Conservation (phyloP, 1,284 basidiomycete genomes). For the Leccinum pallidistipes region DNA sequence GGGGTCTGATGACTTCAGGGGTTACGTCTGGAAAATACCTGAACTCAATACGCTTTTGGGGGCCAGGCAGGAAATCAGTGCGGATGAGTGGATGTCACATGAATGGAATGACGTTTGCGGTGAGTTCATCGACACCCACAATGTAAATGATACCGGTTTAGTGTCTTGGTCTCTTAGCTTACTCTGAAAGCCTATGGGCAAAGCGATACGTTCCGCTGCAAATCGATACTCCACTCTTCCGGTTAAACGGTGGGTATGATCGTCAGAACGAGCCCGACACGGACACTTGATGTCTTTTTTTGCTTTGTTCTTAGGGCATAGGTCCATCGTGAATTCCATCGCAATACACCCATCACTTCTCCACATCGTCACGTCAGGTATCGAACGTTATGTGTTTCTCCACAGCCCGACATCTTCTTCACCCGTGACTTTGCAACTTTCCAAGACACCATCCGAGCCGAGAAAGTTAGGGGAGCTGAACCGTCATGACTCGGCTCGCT, state of each 20-base stretch:
- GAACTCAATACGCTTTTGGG: conserved; percentile 43
- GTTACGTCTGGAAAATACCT: conserved; percentile 79
- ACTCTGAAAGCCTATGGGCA: conserved; percentile 38
- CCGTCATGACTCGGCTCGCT: conserved; percentile 33
- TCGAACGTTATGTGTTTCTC: conserved; percentile 67
- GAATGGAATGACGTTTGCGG: conserved; percentile 40
- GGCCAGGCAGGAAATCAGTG: conserved; percentile 42
- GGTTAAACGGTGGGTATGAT: conserved; percentile 49
- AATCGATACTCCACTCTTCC: conserved; percentile 54
- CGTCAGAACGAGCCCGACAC: conserved; percentile 1
- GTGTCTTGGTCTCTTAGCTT: conserved; percentile 40
- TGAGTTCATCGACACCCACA: conserved; percentile 25
- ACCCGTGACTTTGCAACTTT: conserved; percentile 47
- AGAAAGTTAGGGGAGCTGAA: conserved; percentile 41
- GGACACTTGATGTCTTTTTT: conserved; percentile 3
- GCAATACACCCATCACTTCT: conserved; percentile 72
- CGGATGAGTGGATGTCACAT: conserved; percentile 44
- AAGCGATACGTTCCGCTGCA: conserved; percentile 54
- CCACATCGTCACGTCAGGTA: conserved; percentile 64
- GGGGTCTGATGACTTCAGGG: conserved; percentile 80
- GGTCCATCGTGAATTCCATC: conserved; percentile 72
- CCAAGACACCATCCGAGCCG: conserved; percentile 45
- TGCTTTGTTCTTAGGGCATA: conserved; percentile 49
- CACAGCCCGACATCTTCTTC: conserved; percentile 61
- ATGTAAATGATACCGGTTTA: conserved; percentile 6